These are phyloP conservation scores for Chrysochromulina parva DNA, from an alignment of 78 protist species.

Conservation along the genomic window DNA sequence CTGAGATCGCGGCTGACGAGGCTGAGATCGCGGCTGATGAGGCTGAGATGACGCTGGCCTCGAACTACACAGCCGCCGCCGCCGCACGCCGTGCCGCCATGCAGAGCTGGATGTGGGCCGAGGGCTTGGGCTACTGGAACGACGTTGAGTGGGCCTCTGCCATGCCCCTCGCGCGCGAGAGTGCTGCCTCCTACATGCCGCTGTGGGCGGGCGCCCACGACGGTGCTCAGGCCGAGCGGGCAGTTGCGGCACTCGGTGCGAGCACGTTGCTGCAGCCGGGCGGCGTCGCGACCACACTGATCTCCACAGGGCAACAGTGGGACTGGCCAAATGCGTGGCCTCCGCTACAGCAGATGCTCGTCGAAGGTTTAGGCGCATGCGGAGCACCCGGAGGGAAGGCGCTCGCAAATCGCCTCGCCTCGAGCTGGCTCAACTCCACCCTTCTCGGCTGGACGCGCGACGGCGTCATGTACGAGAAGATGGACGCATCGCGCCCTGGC, in stretches of 20 bases:
- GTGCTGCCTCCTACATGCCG: conserved; percentile 41
- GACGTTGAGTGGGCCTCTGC: background rate
- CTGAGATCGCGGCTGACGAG: too few species aligned
- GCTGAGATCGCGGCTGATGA: too few species aligned
- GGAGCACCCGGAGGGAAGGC: background rate
- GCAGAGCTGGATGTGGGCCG: background rate
- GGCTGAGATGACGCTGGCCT: too few species aligned
- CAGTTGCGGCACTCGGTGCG: background rate
- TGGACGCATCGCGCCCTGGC: conserved; percentile 35
- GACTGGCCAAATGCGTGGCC: conserved; percentile 72
- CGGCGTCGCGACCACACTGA: conserved; percentile 57
- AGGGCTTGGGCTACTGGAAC: background rate
- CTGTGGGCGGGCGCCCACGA: conserved; percentile 42
- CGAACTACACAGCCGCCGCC: background rate
- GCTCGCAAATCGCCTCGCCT: conserved; percentile 15
- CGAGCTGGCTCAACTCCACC: background rate
- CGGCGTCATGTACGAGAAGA: conserved; percentile 66
- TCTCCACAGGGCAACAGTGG: conserved; percentile 57
- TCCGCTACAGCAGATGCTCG: conserved; percentile 46
- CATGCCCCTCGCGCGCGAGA: too few species aligned
- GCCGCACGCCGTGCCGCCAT: background rate
- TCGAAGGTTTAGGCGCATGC: background rate
- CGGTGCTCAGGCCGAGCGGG: background rate
- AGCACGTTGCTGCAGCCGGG: conserved; percentile 26
- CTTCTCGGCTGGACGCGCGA: conserved; percentile 6